Evolutionary conservation across 2,329 filamentous ascomycete genomes (phyloP), one percentile per base, ranked within the genome.

Genomic region (Daldinia sp.): DNA sequence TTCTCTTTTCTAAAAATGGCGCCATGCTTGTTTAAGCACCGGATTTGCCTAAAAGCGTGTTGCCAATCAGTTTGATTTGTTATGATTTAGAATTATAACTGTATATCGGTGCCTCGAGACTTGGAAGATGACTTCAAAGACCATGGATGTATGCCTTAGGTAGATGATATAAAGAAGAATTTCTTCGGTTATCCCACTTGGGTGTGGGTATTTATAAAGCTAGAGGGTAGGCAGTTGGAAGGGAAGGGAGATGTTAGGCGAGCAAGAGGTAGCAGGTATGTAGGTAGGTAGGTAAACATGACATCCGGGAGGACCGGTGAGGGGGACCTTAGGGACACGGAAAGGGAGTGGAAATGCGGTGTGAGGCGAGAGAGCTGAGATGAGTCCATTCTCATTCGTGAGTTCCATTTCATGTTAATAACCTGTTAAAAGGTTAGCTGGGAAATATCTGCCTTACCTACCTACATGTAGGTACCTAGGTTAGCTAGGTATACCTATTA

Each of bases 21-120:
- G 62, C 10, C 69, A 70, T 70, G 23, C 19, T 58, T 54, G 27
- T 19, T 32, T 34, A 25, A 19, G 49, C 21, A 63, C 29, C 39
- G 29, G 37, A 32, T 15, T 3, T 11, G n/a, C n/a, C n/a, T n/a
- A 41, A 35, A 29, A 29, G 15, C 45, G 58, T 60, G 32, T 39
- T 60, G 27, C 45, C 11, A 62, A 32, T 49, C 11, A 62, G 43
- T 55, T 30, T 55, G n/a, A 32, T 50, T 47, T n/a, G 17, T 17
- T 55, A 51, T 11, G 25, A 35, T 58, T 10, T n/a, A 13, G 27
- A n/a, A n/a, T 8, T 15, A 15, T 37, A 37, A 7, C 34, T 4
- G 6, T 32, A 32, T 32, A 11, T 32, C 8, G 15, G 34, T n/a
- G 13, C 15, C n/a, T n/a, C n/a, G 9, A 32, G 15, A 11, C 9